Evolutionary conservation across 305 asterid genomes (phyloP).

Genomic region (Withania somnifera): DNA sequence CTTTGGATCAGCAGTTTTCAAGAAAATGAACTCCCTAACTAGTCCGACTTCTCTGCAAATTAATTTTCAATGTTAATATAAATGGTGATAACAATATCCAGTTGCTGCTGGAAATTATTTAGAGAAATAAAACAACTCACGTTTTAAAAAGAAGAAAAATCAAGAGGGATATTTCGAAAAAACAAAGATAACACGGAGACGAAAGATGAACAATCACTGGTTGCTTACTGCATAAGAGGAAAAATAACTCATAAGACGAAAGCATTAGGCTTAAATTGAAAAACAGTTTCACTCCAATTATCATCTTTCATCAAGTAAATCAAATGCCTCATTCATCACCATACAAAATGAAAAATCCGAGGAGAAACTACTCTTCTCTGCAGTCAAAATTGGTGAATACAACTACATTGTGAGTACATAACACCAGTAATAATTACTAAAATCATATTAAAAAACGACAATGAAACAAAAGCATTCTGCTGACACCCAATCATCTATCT

Average conservation of each 20-base stretch:
- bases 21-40: too few species aligned
- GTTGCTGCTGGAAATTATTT: too few species aligned
- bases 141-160: too few species aligned
- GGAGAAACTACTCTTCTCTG: not conserved
- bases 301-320: not conserved
- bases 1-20: too few species aligned
- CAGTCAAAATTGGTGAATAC: not conserved
- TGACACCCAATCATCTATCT: not conserved
- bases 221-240: too few species aligned
- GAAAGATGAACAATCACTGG: not conserved
- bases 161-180: too few species aligned
- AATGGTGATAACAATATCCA: too few species aligned
- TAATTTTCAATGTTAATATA: too few species aligned
- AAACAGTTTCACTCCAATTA: not conserved
- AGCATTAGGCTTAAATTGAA: not conserved
- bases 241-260: not conserved
- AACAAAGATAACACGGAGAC: not conserved
- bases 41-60: too few species aligned
- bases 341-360: not conserved
- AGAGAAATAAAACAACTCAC: too few species aligned
- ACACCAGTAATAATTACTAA: not conserved
- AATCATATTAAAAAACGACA: not conserved
- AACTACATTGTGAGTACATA: not conserved
- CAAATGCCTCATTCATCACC: not conserved
- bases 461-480: not conserved